These are phyloP conservation scores for Clarireedia monteithiana DNA, from an alignment of 2,329 filamentous ascomycete genomes.

Conservation along the genomic window DNA sequence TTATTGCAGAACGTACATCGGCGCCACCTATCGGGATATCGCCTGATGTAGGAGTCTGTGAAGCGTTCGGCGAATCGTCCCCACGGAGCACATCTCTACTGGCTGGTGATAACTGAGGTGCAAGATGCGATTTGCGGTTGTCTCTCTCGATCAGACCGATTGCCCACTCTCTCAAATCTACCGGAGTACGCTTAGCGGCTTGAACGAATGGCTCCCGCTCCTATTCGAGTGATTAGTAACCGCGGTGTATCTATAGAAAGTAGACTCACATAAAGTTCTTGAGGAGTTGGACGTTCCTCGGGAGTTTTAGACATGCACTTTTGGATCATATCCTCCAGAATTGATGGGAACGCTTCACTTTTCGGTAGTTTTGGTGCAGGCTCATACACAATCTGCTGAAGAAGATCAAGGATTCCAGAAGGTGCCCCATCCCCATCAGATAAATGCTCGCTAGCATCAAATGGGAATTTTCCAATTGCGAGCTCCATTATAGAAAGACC, in stretches of 20 bases:
- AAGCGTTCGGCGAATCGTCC: conserved; percentile 31
- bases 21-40: conserved; percentile 61
- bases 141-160: conserved; percentile 89
- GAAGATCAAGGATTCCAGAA: conserved; percentile 87
- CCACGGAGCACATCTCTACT: conserved; percentile 65
- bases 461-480: conserved; percentile 95
- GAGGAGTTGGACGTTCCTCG: conserved; percentile 76
- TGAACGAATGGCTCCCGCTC: conserved; percentile 92
- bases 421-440: conserved; percentile 73
- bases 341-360: conserved; percentile 93
- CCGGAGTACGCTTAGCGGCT: conserved; percentile 91
- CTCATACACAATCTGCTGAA: conserved; percentile 97
- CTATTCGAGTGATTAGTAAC: conserved; percentile 36
- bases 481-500: conserved; percentile 93
- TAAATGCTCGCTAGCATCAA: conserved; percentile 64
- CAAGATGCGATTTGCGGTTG: conserved; percentile 90
- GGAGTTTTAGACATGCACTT: conserved; percentile 91
- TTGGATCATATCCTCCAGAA: conserved; percentile 93
- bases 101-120: conserved; percentile 69
- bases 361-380: conserved; percentile 88
- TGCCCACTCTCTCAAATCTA: conserved; percentile 90
- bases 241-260: conserved; percentile 10
- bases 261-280: conserved; percentile 78
- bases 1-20: conserved; percentile 36
- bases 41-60: conserved; percentile 58